phyloP scores from a whole-genome alignment of 208 protist genomes.

The Leptomonas pyrrhocoris region DNA sequence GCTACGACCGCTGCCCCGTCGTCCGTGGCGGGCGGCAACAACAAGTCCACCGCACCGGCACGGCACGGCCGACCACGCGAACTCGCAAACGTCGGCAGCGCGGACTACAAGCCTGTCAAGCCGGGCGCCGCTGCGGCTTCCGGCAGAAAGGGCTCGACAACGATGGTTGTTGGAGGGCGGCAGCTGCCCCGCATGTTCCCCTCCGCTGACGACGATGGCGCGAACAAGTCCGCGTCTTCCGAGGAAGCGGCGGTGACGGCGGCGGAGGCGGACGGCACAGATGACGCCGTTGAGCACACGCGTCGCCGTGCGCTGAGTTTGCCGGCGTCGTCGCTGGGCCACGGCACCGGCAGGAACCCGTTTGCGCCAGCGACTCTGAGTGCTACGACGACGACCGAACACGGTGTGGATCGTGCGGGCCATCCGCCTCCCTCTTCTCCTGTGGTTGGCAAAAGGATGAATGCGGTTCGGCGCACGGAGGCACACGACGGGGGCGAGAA shows the following conservation, averaged over 20 bases:
- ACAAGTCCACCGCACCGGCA: neutral
- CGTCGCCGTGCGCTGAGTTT: slow-evolving; percentile 1
- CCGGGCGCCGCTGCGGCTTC: neutral
- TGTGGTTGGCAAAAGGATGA: neutral
- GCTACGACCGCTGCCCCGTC: slow-evolving; percentile 4
- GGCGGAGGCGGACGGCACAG: neutral
- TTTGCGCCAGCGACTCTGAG: neutral
- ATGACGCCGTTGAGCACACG: neutral
- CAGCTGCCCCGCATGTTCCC: slow-evolving; percentile 17
- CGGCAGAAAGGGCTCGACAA: neutral
- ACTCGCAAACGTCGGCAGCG: neutral
- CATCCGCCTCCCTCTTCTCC: neutral
- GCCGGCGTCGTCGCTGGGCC: neutral
- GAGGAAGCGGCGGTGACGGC: neutral
- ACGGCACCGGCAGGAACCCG: neutral
- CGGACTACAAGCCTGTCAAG: neutral
- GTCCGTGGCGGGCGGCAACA: neutral
- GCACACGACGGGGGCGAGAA: neutral
- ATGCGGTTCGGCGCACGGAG: neutral
- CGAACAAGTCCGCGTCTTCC: neutral
- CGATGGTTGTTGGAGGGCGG: slow-evolving; percentile 6
- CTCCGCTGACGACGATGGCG: neutral
- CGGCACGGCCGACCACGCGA: neutral
- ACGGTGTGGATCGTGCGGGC: neutral
- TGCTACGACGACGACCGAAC: neutral